Base-by-base conservation (phyloP, 2,329 filamentous ascomycete genomes). In the Geosmithia flava region DNA sequence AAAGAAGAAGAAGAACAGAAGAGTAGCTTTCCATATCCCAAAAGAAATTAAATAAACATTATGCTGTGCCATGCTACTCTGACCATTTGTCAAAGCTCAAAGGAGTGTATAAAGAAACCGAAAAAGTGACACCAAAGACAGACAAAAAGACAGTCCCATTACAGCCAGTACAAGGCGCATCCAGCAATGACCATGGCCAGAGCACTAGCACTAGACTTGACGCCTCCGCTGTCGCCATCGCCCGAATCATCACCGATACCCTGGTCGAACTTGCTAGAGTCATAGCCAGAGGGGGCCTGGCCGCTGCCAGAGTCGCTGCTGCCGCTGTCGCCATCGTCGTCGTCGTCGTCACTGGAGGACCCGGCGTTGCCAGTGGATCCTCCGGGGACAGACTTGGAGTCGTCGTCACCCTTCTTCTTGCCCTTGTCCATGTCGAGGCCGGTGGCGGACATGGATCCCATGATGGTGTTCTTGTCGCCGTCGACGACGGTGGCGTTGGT, bases 401-500 rank as follows among this genome's bases (percentile, higher is more conserved):
- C 42, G 39, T 54, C 51, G 7, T 42, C 47, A 11, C 52, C 50
- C 42, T 51, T 53, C 53, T 58, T 55, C 56, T 63, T 63, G 50
- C 68, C 70, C 20, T 65, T 64, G 49, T 75, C 63, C 76, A 83
- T 87, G 60, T 97, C 75, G 42, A 83, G 74, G 47, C 93, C 93
- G 2, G 85, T 87, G n/a, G 81, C 90, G 47, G 81, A 69, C 53
- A 97, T 78, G 20, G 86, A 93, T 54, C 80, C 83, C 29, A 98
- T 75, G 13, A 88, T 69, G 46, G 89, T 93, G 46, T 72, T 62
- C 61, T 89, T 81, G 64, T 90, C 69, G 54, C 83, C 82, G 59
- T 94, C 82, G 47, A 81, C 68, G 50, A 97, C 76, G 1, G 87
- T 86, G 64, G 84, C 70, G 68, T 95, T 91, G 50, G 85, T 83